phyloP scores from a whole-genome alignment of 2,329 filamentous ascomycete species.

The Colletotrichum sidae region DNA sequence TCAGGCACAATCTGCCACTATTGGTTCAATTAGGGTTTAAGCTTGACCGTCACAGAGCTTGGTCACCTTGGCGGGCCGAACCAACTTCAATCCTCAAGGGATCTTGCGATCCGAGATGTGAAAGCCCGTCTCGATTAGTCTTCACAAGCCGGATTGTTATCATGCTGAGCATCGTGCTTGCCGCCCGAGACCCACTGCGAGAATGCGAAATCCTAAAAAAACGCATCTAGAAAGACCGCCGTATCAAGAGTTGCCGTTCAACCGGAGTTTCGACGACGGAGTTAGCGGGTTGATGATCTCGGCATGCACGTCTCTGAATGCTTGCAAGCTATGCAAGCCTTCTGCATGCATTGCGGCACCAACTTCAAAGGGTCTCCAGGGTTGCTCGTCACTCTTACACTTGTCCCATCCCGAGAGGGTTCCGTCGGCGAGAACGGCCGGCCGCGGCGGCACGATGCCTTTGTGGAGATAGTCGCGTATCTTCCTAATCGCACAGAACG shows the following conservation, averaged over 20 bases:
- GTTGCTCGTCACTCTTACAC: constrained; percentile 44
- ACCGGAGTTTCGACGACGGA: constrained; percentile 26
- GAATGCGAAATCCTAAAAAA: constrained; percentile 3
- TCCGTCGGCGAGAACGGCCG: constrained; percentile 38
- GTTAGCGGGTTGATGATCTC: constrained; percentile 20
- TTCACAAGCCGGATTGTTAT: not conserved
- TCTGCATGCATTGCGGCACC: constrained; percentile 17
- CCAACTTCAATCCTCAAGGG: constrained; percentile 5
- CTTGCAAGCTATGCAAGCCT: constrained; percentile 16
- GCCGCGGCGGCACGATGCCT: constrained; percentile 47
- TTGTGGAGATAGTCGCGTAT: constrained; percentile 50
- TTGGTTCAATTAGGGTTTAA: constrained; percentile 4
- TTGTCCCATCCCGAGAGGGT: constrained; percentile 40
- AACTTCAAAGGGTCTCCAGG: constrained; percentile 41
- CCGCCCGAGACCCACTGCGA: constrained; percentile 1
- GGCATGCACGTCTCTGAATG: constrained; percentile 28
- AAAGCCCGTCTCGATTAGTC: not conserved
- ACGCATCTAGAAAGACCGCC: constrained; percentile 12
- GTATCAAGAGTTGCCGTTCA: constrained; percentile 11
- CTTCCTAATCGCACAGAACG: constrained; percentile 49
- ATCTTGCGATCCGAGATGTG: constrained; percentile 3
- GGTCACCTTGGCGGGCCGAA: constrained; percentile 16
- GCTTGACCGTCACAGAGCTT: constrained; percentile 12
- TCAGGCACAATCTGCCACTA: not conserved
- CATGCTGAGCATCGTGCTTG: not conserved